These are phyloP conservation scores for Monilinia polystroma DNA, from an alignment of 2,329 filamentous ascomycete genomes.

Conservation along the genomic window DNA sequence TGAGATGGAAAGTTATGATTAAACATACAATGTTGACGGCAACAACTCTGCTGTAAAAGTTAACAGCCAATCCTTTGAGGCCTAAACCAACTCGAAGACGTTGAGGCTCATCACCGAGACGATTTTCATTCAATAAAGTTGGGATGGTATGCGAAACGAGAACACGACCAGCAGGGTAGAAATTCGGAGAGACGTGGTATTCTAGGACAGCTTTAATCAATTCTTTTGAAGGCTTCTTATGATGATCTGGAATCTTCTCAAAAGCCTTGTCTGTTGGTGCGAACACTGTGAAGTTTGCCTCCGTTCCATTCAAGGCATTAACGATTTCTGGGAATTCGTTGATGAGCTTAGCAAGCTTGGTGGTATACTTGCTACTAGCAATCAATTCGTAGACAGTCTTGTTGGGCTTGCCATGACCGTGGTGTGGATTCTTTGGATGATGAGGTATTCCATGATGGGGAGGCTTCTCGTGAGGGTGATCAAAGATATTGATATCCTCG, in stretches of 20 bases:
- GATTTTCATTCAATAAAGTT: conserved; percentile 58
- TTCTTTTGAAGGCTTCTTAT: conserved; percentile 66
- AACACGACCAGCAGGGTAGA: conserved; percentile 66
- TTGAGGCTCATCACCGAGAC: conserved; percentile 66
- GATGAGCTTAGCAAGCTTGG: conserved; percentile 73
- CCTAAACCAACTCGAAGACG: conserved; percentile 68
- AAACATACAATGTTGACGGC: conserved; percentile 65
- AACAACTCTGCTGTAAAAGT: conserved; percentile 73
- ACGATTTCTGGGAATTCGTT: conserved; percentile 71
- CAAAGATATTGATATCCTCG: conserved; percentile 38
- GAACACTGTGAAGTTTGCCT: conserved; percentile 76
- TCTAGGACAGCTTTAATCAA: conserved; percentile 64
- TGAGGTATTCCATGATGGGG: conserved; percentile 37
- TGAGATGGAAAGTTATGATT: neutral
- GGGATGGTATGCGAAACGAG: conserved; percentile 72
- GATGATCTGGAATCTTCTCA: conserved; percentile 54
- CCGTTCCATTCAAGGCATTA: conserved; percentile 69
- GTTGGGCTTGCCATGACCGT: conserved; percentile 51
- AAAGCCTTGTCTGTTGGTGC: conserved; percentile 78
- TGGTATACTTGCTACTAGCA: conserved; percentile 71
- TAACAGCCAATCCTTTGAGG: conserved; percentile 64
- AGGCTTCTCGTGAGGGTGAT: conserved; percentile 31
- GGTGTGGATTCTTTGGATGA: conserved; percentile 35
- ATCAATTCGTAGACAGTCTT: conserved; percentile 80
- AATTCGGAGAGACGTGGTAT: conserved; percentile 72